phyloP scores from a whole-genome alignment of 768 basidiomycete genomes.

The Lyophyllum atratum region DNA sequence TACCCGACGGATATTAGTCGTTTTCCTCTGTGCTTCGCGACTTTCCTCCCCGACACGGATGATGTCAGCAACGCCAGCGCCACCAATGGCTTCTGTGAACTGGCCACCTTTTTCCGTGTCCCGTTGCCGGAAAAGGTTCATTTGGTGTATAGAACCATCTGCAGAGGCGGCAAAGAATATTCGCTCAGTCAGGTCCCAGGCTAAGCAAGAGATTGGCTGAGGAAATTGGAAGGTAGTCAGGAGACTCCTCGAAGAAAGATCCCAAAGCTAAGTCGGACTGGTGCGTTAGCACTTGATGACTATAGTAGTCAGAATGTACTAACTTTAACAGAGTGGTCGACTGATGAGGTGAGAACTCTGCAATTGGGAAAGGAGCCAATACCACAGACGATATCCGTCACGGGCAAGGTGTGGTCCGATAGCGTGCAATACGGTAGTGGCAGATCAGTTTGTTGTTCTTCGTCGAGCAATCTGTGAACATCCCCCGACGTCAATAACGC shows the following conservation, averaged over 20 bases:
- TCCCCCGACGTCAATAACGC: constrained; percentile 1
- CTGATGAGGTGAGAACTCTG: constrained; percentile 76
- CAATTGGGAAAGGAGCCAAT: constrained; percentile 77
- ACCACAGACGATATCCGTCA: constrained; percentile 82
- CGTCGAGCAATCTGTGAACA: constrained; percentile 68
- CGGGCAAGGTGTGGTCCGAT: constrained; percentile 89
- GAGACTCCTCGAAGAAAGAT: constrained; percentile 69
- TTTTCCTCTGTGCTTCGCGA: constrained; percentile 44
- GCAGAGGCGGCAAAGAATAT: constrained; percentile 84
- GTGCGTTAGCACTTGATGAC: constrained; percentile 7
- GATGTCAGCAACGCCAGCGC: constrained; percentile 69
- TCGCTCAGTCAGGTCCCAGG: constrained; percentile 85
- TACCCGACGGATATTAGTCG: constrained; percentile 76
- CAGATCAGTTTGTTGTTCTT: constrained; percentile 72
- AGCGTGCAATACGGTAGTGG: constrained; percentile 78
- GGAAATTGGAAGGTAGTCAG: constrained; percentile 90
- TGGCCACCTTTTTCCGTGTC: constrained; percentile 53
- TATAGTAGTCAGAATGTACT: constrained; percentile 8
- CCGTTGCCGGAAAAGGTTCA: constrained; percentile 73
- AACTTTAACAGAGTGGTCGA: constrained; percentile 93
- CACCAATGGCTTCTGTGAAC: constrained; percentile 71
- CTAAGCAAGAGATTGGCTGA: constrained; percentile 65
- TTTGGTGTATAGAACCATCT: constrained; percentile 76
- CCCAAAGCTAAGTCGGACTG: constrained; percentile 66
- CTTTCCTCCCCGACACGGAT: constrained; percentile 65